Evolutionary conservation across 306 rosid genomes (phyloP), one percentile per base, ranked within the genome.

Genomic region (Ormosia emarginata): DNA sequence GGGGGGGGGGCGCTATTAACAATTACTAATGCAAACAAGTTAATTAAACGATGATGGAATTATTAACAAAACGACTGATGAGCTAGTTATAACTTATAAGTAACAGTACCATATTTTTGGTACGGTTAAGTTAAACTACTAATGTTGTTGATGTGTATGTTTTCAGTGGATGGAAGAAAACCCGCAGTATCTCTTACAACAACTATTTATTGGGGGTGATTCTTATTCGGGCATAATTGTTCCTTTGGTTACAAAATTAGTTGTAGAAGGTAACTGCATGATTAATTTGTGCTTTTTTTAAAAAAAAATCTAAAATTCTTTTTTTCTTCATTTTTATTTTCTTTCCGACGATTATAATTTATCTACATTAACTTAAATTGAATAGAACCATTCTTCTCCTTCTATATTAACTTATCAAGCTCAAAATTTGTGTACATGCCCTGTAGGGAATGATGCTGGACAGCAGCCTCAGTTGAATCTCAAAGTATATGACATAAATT

Each of bases 131-230:
- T 24, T 24, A 24, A 24, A 24, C 24, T 24, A 24, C 24, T 24
- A 24, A 70, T 5, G 41, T 50, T 32, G 8, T 37, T 49, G 33
- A 72, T 62, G 49, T 37, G 37, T 49, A 15, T 64, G 40, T 39
- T 69, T 69, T 65, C 79, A 81, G 84, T 81, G 84, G 84, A 15
- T 81, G 30, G 67, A 49, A 6, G 58, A 29, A 30, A 78, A 81
- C 46, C 37, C 74, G 10, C 66, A 50, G 1, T 72, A 72, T 64
- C 84, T 81, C 17, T 37, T 3, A 14, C 52, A 62, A n/a, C 74
- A 55, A 73, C 56, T 81, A 12, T 81, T 62, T 41, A 81, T 81
- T 7, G 79, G 56, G 17, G 79, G 84, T 63, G 79, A 81, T 40
- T 72, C 84, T 81, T 81, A 81, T 67, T 14, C 74, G 3, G 74